These are phyloP conservation scores for Phytopythium boreale DNA, from an alignment of 352 stramenopile species.

Conservation along the genomic window DNA sequence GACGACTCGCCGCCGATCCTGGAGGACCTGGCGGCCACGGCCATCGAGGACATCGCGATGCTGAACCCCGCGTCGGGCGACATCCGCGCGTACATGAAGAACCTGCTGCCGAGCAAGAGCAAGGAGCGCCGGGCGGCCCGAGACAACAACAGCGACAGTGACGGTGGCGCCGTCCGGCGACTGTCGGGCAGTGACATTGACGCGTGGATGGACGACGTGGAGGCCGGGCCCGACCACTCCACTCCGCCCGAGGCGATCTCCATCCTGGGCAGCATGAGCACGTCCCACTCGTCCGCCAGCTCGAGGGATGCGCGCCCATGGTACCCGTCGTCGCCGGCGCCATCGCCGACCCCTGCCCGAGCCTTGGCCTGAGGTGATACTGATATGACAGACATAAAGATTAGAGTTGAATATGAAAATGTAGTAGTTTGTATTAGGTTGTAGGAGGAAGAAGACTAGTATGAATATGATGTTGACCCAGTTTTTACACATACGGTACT, in stretches of 20 bases:
- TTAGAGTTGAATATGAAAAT: too few relatives aligned
- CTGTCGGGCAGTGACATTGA: constrained; percentile 29
- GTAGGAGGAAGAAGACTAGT: too few relatives aligned
- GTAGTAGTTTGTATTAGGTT: too few relatives aligned
- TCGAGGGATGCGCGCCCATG: constrained; percentile 5
- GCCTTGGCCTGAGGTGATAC: not conserved
- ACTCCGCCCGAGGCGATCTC: constrained; percentile 40
- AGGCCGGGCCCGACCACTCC: constrained; percentile 5
- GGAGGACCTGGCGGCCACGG: constrained; percentile 29
- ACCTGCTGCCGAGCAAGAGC: constrained; percentile 16
- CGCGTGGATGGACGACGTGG: constrained; percentile 18
- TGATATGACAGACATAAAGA: too few relatives aligned
- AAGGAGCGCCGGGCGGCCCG: constrained; percentile 10
- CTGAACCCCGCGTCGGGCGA: constrained; percentile 13
- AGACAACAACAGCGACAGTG: constrained; percentile 9
- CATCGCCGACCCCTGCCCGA: not conserved
- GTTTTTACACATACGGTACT: too few relatives aligned
- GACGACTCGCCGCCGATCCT: constrained; percentile 27
- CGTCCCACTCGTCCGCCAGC: constrained; percentile 28
- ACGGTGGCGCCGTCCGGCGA: not conserved
- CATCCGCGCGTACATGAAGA: constrained; percentile 20
- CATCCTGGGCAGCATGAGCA: constrained; percentile 33
- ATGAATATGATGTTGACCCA: too few relatives aligned
- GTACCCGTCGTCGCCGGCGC: not conserved
- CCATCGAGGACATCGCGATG: constrained; percentile 35